Evolutionary conservation across 1,284 basidiomycete species (phyloP).

Genomic region (Erythrobasidium hasegawianum): DNA sequence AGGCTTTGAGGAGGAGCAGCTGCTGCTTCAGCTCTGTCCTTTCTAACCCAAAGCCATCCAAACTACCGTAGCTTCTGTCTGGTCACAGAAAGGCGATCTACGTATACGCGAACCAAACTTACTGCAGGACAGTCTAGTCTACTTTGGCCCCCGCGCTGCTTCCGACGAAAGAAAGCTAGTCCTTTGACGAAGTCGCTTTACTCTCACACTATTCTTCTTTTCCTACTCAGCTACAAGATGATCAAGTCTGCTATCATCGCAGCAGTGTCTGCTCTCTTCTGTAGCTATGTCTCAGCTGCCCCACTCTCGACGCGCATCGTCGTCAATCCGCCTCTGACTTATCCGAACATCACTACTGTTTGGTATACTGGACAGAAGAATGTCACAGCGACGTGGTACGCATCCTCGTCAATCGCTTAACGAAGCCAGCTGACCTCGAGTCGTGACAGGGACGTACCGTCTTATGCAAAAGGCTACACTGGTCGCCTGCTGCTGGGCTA

Average conservation of each 20-base stretch:
- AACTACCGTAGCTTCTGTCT: too few relatives aligned
- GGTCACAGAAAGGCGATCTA: too few relatives aligned
- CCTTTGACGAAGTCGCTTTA: too few relatives aligned
- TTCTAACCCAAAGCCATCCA: too few relatives aligned
- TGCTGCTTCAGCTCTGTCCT: too few relatives aligned
- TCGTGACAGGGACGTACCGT: constrained; percentile 12
- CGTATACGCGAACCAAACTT: too few relatives aligned
- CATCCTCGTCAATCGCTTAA: not conserved
- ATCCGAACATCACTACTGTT: constrained; percentile 19
- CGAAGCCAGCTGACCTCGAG: not conserved
- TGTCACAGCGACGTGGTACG: constrained; percentile 26
- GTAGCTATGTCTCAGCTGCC: not conserved
- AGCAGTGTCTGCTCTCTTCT: not conserved
- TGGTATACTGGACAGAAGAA: constrained; percentile 29
- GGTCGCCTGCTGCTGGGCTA: constrained; percentile 26
- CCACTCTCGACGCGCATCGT: constrained; percentile 14
- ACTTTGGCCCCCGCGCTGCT: too few relatives aligned
- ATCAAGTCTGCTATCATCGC: not conserved
- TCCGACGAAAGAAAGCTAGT: too few relatives aligned
- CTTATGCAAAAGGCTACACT: constrained; percentile 21
- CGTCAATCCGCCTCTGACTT: constrained; percentile 23
- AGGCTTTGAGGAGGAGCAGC: too few relatives aligned
- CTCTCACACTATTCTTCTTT: not conserved
- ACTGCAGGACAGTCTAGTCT: too few relatives aligned
- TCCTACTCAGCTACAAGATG: not conserved